phyloP scores from a whole-genome alignment of 169 alveolate genomes.

The Cryptosporidium ryanae region DNA sequence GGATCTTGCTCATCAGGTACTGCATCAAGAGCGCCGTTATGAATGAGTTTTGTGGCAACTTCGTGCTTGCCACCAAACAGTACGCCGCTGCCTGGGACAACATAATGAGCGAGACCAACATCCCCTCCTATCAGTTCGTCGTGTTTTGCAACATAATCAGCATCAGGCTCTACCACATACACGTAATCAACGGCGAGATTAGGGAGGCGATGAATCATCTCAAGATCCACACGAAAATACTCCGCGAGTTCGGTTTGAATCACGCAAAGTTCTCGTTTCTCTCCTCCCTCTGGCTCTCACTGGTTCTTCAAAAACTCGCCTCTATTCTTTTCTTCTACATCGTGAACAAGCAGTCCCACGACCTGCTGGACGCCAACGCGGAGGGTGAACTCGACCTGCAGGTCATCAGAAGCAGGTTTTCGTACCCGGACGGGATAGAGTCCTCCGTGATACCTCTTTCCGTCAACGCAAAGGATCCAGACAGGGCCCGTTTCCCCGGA shows the following conservation, averaged over 20 bases:
- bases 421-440: constrained; percentile 47
- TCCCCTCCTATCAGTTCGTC: constrained; percentile 48
- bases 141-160: constrained; percentile 51
- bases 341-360: constrained; percentile 11
- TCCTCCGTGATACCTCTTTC: constrained; percentile 48
- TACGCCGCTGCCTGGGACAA: constrained; percentile 66
- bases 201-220: constrained; percentile 61
- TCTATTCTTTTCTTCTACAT: constrained; percentile 27
- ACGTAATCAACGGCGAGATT: constrained; percentile 46
- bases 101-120: constrained; percentile 40
- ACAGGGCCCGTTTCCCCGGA: no score
- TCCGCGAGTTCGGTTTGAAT: constrained; percentile 18
- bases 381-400: no score
- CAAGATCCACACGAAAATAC: constrained; percentile 30
- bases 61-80: constrained; percentile 39
- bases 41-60: constrained; percentile 72
- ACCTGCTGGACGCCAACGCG: neutral
- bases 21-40: constrained; percentile 72
- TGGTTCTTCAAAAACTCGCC: constrained; percentile 45
- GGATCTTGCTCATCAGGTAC: constrained; percentile 34
- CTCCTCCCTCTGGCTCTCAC: constrained; percentile 59
- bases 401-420: no score
- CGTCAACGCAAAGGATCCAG: neutral
- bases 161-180: constrained; percentile 42
- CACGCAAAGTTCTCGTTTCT: constrained; percentile 44